phyloP scores from a whole-genome alignment of 2,329 filamentous ascomycete species.

The Ophiocordyceps unilateralis region DNA sequence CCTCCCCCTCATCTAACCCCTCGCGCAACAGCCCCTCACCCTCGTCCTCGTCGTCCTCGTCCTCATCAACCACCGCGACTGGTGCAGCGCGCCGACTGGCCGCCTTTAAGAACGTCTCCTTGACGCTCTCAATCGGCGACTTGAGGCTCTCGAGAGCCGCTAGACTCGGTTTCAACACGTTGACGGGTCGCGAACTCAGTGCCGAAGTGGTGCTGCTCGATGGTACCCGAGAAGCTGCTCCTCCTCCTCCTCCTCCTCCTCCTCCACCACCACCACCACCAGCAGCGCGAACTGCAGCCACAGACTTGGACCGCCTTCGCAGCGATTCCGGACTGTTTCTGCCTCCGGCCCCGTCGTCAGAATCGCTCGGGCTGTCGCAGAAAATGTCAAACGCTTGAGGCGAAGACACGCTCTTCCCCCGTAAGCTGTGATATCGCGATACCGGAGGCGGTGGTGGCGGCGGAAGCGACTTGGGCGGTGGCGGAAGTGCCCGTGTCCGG shows the following conservation, averaged over 20 bases:
- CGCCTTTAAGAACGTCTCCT: background rate
- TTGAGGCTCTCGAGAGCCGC: conserved; percentile 2
- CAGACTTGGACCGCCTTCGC: conserved; percentile 11
- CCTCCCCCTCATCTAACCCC: background rate
- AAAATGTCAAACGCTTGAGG: conserved; percentile 13
- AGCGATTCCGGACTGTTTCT: background rate
- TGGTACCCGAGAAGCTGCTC: background rate
- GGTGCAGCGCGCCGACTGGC: too few relatives aligned
- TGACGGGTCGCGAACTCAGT: conserved; percentile 12
- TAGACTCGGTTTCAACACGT: conserved; percentile 7
- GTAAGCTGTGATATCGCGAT: conserved; percentile 16
- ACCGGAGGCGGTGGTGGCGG: conserved; percentile 1
- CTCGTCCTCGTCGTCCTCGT: conserved; percentile 2
- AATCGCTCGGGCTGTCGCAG: conserved; percentile 4
- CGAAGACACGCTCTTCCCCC: conserved; percentile 18
- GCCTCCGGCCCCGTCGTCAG: background rate
- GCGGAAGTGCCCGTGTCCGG: background rate
- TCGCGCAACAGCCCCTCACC: background rate
- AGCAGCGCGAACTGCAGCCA: conserved; percentile 1
- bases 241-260: background rate
- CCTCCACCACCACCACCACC: too few relatives aligned
- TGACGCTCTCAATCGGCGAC: conserved; percentile 1
- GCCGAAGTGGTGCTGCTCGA: conserved; percentile 6
- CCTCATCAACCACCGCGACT: too few relatives aligned
- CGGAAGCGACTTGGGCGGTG: background rate